Evolutionary conservation across 2,329 filamentous ascomycete genomes (phyloP), one percentile per base, ranked within the genome.

Genomic region (Cladosporium austrohemisphaericum): DNA sequence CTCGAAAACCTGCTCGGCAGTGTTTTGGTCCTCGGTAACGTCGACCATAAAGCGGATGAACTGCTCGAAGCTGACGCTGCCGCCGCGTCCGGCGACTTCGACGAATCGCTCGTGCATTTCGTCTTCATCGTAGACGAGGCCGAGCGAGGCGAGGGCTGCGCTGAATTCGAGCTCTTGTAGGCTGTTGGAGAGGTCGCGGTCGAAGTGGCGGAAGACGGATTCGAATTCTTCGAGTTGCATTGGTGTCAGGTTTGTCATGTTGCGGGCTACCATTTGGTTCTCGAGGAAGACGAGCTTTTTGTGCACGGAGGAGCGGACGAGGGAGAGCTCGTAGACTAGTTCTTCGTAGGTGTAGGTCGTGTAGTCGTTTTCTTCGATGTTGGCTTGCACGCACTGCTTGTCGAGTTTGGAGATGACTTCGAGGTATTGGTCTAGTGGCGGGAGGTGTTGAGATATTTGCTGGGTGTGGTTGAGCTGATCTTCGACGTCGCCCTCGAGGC

Each of bases 11-110:
- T 98, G 93, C 70, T 97, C 93, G 10, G 93, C 93, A 3, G 91
- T 96, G 68, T 98, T 96, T 72, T 98, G 93, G 65, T 98, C 93
- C 71, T 98, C 93, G 10, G 93, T 98, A 41, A 96, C 93, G 60
- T 95, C 89, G 40, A 98, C 93, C 93, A 98, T 98, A 77, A 98
- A 98, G 31, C 88, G 84, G 67, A 98, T 98, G 65, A 98, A 98
- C 70, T 97, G 92, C 73, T 98, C 93, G 65, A 98, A 98, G 4
- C 88, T 93, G 44, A 98, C 93, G 38, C 50, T 59, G 57, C 86
- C 81, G 68, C 84, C 86, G 57, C 76, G 80, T 28, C 83, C 89
- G 19, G 63, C 61, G n/a, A 91, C 94, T 47, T 92, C 86, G 43
- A 86, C 65, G 70, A 96, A 98, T 60, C 92, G 92, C 46, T 92